Evolutionary conservation across 2,329 filamentous ascomycete genomes (phyloP).

Genomic region (Plenodomus tracheiphilus): DNA sequence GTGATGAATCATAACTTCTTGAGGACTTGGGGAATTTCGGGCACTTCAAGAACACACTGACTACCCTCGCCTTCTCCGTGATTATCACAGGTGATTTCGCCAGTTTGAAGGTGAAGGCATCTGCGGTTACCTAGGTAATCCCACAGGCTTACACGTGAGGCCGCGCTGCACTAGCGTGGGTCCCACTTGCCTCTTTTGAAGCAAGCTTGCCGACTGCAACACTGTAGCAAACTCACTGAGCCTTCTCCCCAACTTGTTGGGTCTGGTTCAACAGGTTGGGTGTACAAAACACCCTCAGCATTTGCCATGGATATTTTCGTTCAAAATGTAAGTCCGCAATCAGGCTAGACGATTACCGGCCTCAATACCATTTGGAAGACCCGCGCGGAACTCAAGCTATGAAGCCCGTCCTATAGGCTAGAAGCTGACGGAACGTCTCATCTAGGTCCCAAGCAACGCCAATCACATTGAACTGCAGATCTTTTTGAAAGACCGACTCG

Average conservation of each 20-base stretch:
- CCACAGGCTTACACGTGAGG: conserved; percentile 8
- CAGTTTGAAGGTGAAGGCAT: neutral
- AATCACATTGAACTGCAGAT: conserved; percentile 49
- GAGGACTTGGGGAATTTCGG: no score
- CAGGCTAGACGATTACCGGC: neutral
- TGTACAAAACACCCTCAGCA: neutral
- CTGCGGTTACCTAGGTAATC: neutral
- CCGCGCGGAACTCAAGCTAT: neutral
- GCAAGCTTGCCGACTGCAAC: conserved; percentile 1
- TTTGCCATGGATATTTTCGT: conserved; percentile 31
- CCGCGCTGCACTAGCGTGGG: conserved; percentile 9
- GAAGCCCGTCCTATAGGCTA: no score
- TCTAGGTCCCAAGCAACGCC: conserved; percentile 45
- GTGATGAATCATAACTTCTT: no score
- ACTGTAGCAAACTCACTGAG: neutral
- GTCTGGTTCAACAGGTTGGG: neutral
- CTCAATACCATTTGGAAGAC: neutral
- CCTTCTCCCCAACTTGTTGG: neutral
- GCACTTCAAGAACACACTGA: no score
- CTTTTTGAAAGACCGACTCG: conserved; percentile 47
- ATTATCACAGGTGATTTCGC: neutral
- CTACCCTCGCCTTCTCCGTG: no score
- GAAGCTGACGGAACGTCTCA: neutral
- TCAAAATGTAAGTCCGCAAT: conserved; percentile 17
- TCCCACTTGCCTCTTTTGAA: conserved; percentile 8